Evolutionary conservation across 176 grass and related monocot species (phyloP).

Genomic region (Carex cristatella): DNA sequence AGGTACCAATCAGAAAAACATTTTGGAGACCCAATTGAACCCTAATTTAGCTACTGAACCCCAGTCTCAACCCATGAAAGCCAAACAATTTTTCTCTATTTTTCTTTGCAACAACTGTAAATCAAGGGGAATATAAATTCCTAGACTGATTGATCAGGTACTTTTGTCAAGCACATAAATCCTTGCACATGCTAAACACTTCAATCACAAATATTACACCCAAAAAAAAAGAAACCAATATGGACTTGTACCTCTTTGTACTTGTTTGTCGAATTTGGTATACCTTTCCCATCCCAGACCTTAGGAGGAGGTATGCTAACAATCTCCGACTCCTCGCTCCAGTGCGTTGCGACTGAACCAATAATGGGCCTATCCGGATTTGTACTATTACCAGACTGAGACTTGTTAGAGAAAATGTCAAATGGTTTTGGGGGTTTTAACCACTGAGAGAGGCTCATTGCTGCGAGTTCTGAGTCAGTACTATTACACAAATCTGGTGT

Average conservation of each 20-base stretch:
- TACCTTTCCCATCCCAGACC: constrained; percentile 82
- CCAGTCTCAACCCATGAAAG: background rate
- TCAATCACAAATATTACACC: background rate
- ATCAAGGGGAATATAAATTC: background rate
- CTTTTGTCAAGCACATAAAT: background rate
- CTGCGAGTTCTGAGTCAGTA: constrained; percentile 30
- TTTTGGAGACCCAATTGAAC: background rate
- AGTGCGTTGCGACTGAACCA: constrained; percentile 84
- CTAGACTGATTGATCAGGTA: background rate
- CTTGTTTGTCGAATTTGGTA: constrained; percentile 97
- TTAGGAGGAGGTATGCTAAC: constrained; percentile 18
- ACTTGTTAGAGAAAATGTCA: constrained; percentile 33
- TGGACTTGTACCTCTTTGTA: constrained; percentile 81
- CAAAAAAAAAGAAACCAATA: constrained; percentile 7
- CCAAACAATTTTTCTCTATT: background rate
- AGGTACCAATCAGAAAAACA: background rate
- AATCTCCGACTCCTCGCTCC: constrained; percentile 50
- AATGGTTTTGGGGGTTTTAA: constrained; percentile 59
- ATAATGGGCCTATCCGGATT: constrained; percentile 74
- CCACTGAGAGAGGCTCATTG: constrained; percentile 73
- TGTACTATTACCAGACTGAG: constrained; percentile 49
- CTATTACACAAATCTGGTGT: background rate
- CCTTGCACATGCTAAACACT: background rate
- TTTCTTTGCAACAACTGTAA: background rate
- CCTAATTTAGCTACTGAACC: background rate